These are phyloP conservation scores for Astrephomene gubernaculifera DNA, from an alignment of 139 green algal species.

Conservation along the genomic window DNA sequence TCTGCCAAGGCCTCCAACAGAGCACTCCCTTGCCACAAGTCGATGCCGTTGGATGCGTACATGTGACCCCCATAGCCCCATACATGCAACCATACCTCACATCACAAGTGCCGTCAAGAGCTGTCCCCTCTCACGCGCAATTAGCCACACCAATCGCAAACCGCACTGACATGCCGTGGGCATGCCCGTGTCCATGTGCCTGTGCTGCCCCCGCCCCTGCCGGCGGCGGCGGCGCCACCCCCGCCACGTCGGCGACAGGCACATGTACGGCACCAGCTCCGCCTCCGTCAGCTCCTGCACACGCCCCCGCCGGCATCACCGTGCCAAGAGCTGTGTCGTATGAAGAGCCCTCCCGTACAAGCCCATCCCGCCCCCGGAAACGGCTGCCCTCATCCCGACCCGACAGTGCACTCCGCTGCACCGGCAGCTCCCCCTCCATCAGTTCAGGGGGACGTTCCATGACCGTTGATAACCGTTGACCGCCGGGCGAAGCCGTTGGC, in stretches of 20 bases:
- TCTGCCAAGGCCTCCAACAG: too few relatives aligned
- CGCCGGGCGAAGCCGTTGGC: not conserved
- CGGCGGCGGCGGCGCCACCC: not conserved
- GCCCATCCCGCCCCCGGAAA: not conserved
- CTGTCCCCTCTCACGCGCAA: conserved; percentile 21
- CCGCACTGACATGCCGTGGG: not conserved
- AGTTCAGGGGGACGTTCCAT: not conserved
- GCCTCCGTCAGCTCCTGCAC: not conserved
- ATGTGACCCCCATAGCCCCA: too few relatives aligned
- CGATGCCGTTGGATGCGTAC: too few relatives aligned
- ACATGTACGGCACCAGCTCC: not conserved
- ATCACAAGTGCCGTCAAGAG: too few relatives aligned
- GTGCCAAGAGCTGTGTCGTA: conserved; percentile 35
- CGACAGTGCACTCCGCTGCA: conserved; percentile 15
- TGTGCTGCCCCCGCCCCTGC: not conserved
- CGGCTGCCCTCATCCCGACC: conserved; percentile 1
- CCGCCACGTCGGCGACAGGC: not conserved
- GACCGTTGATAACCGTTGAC: conserved; percentile 6
- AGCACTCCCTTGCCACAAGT: too few relatives aligned
- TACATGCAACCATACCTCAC: too few relatives aligned
- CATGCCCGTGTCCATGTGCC: not conserved
- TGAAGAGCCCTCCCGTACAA: conserved; percentile 3
- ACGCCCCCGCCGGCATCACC: not conserved
- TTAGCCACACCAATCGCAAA: conserved; percentile 2
- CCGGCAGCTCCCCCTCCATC: not conserved